These are phyloP conservation scores for Xylaria cubensis DNA, from an alignment of 495 filamentous ascomycete species.

Conservation along the genomic window DNA sequence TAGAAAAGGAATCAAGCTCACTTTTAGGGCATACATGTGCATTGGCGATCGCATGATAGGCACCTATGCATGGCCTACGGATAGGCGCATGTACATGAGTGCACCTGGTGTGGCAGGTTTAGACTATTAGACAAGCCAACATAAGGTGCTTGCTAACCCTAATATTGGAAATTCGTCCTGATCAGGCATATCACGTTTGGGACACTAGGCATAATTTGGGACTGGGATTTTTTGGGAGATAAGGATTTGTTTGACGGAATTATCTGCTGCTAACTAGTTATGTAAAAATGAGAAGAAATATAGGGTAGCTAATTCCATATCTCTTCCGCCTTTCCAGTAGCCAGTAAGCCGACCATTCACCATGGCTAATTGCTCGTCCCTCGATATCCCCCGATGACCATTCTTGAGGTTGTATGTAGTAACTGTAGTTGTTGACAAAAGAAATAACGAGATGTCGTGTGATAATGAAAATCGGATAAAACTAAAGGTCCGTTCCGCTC, in stretches of 20 bases:
- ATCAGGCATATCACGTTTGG: background rate
- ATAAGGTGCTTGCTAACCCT: background rate
- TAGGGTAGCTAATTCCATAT: conserved; percentile 20
- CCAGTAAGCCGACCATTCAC: conserved; percentile 25
- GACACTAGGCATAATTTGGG: conserved; percentile 3
- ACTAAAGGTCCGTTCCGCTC: conserved; percentile 10
- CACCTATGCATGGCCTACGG: conserved; percentile 19
- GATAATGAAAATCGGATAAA: background rate
- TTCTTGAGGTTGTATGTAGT: conserved; percentile 17
- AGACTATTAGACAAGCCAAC: background rate
- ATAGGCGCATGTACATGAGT: conserved; percentile 15
- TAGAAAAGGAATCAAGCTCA: background rate
- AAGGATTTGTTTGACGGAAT: conserved; percentile 20
- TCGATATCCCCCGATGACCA: conserved; percentile 21
- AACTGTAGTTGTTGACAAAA: background rate
- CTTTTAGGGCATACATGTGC: background rate
- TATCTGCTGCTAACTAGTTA: conserved; percentile 22
- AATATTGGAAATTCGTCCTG: background rate
- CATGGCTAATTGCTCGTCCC: background rate
- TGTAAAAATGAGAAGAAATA: conserved; percentile 14
- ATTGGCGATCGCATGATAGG: conserved; percentile 19
- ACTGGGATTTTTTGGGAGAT: conserved; percentile 18
- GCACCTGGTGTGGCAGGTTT: background rate
- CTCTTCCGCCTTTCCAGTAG: conserved; percentile 33
- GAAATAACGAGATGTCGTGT: background rate